Evolutionary conservation across 352 stramenopile genomes (phyloP).

Genomic region (Globisporangium okanoganense): DNA sequence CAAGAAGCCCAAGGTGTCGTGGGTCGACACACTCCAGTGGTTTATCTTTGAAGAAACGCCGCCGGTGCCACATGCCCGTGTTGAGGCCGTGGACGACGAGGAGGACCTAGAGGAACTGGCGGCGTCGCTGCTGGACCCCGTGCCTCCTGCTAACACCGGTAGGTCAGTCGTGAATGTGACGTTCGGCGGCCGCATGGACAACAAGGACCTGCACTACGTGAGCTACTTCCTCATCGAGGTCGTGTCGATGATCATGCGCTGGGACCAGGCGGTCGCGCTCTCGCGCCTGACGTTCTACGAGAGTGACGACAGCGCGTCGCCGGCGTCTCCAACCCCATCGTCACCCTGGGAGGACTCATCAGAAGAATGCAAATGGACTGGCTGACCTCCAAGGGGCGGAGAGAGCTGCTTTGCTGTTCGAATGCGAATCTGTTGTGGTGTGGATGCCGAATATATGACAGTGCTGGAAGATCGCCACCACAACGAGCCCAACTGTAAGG

Average conservation of each 20-base stretch:
- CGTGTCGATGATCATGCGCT: constrained; percentile 19
- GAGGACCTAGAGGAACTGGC: constrained; percentile 35
- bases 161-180: constrained; percentile 32
- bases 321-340: background rate
- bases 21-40: constrained; percentile 47
- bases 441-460: background rate
- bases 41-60: constrained; percentile 22
- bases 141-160: constrained; percentile 2
- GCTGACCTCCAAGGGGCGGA: background rate
- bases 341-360: constrained; percentile 13
- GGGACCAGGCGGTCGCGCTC: constrained; percentile 16
- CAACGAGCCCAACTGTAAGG: background rate
- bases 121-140: constrained; percentile 22
- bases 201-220: constrained; percentile 31
- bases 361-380: background rate
- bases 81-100: constrained; percentile 28
- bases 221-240: constrained; percentile 20
- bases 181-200: constrained; percentile 41
- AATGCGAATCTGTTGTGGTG: background rate
- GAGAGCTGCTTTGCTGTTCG: background rate
- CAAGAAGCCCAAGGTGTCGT: constrained; percentile 33
- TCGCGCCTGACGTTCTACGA: constrained; percentile 12
- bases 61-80: background rate
- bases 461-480: background rate
- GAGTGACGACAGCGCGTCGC: background rate